Evolutionary conservation across 257 asterid genomes (phyloP).

Genomic region (Salvia splendens): DNA sequence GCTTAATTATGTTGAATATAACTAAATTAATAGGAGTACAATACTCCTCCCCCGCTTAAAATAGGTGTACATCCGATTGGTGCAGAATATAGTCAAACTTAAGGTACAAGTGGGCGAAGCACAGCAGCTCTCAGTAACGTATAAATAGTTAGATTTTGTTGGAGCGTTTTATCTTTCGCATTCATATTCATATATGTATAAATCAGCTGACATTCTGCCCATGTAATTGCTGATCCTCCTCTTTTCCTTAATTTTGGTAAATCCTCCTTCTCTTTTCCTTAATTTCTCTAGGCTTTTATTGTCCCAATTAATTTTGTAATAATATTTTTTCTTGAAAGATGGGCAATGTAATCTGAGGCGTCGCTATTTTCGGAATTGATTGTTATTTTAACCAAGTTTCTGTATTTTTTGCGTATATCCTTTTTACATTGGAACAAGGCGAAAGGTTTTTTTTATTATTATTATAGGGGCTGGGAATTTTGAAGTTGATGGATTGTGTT

Average conservation of each 20-base stretch:
- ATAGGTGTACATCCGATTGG: conserved; percentile 14
- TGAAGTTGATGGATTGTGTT: too few species aligned
- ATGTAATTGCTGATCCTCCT: conserved; percentile 9
- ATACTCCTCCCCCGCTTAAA: background rate
- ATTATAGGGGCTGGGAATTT: too few species aligned
- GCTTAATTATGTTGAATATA: too few species aligned
- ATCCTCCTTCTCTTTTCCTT: background rate
- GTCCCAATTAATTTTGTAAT: background rate
- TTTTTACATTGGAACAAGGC: background rate
- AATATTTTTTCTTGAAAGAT: background rate
- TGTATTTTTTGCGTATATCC: background rate
- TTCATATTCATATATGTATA: background rate
- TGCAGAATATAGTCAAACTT: background rate
- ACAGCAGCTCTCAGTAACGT: conserved; percentile 6
- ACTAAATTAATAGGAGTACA: too few species aligned
- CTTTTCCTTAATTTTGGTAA: conserved; percentile 14
- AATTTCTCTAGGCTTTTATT: background rate
- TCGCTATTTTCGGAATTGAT: conserved; percentile 16
- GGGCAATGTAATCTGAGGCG: conserved; percentile 11
- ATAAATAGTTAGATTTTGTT: conserved; percentile 7
- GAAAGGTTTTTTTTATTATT: background rate
- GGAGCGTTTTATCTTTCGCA: conserved; percentile 13
- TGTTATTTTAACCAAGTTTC: background rate
- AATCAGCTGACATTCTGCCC: background rate
- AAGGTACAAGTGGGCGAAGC: conserved; percentile 27